Conservation (phyloP, 2,329 filamentous ascomycete genomes). For the Botrytis elliptica region DNA sequence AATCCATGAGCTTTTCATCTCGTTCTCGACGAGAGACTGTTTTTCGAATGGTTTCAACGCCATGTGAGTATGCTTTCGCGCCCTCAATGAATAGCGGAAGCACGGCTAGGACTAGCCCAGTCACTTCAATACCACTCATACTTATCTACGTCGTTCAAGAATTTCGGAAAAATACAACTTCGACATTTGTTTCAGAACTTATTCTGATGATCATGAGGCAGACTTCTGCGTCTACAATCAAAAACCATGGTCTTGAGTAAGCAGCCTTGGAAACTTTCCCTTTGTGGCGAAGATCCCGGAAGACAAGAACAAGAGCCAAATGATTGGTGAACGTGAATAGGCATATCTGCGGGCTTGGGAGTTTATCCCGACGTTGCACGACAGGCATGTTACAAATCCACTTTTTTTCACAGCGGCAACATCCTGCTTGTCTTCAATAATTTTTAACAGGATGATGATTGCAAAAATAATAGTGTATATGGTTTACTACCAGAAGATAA, state of each 20-base stretch:
- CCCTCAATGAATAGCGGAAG: slow-evolving; percentile 11
- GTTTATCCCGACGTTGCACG: neutral
- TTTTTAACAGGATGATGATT: neutral
- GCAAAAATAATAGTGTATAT: neutral
- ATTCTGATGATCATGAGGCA: neutral
- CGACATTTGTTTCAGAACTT: neutral
- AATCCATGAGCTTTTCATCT: slow-evolving; percentile 10
- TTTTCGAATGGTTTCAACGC: slow-evolving; percentile 8
- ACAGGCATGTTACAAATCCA: neutral
- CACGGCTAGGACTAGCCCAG: neutral
- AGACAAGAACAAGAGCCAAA: neutral
- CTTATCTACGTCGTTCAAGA: neutral
- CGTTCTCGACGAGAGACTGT: slow-evolving; percentile 11
- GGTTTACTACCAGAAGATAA: too few relatives aligned
- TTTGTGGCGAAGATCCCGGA: neutral
- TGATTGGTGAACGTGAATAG: neutral
- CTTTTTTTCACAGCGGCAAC: neutral
- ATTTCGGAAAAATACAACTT: neutral
- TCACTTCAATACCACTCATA: slow-evolving; percentile 7
- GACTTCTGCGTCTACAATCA: neutral
- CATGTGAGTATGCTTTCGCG: slow-evolving; percentile 10
- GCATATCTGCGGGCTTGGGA: neutral
- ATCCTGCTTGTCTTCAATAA: neutral
- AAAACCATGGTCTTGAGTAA: neutral
- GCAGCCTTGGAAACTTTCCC: neutral